These are phyloP conservation scores for Pleurotus sapidus DNA, from an alignment of 768 basidiomycete genomes.

Conservation along the genomic window DNA sequence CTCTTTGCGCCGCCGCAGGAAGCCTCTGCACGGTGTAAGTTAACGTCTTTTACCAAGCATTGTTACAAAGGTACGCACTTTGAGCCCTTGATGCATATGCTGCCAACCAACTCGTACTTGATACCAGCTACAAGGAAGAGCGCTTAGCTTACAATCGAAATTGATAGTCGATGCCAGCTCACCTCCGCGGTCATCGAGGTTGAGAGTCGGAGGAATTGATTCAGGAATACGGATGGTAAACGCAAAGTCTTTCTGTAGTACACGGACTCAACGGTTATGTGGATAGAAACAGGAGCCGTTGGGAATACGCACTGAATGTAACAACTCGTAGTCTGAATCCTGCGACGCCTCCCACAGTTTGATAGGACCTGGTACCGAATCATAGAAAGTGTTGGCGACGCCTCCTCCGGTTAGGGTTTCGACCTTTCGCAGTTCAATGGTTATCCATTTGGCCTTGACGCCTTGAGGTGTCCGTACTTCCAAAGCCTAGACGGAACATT, in stretches of 20 bases:
- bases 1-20: constrained; percentile 79
- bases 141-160: too few species aligned
- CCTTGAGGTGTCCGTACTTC: constrained; percentile 78
- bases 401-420: constrained; percentile 79
- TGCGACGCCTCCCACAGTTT: constrained; percentile 74
- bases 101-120: constrained; percentile 87
- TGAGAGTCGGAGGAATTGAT: constrained; percentile 83
- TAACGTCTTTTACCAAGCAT: neutral
- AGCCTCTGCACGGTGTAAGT: constrained; percentile 48
- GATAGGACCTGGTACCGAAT: constrained; percentile 77
- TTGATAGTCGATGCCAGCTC: constrained; percentile 21
- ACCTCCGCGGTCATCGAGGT: constrained; percentile 67
- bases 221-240: constrained; percentile 93
- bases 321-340: constrained; percentile 39
- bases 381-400: constrained; percentile 67
- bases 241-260: constrained; percentile 74
- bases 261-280: neutral
- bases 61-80: constrained; percentile 41
- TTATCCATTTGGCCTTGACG: constrained; percentile 90
- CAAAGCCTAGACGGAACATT: constrained; percentile 57
- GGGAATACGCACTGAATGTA: constrained; percentile 58
- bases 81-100: constrained; percentile 84
- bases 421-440: constrained; percentile 87
- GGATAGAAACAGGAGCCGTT: constrained; percentile 1
- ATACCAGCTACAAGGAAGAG: constrained; percentile 58